Conservation (phyloP, 768 basidiomycete genomes). For the Chiua virens region DNA sequence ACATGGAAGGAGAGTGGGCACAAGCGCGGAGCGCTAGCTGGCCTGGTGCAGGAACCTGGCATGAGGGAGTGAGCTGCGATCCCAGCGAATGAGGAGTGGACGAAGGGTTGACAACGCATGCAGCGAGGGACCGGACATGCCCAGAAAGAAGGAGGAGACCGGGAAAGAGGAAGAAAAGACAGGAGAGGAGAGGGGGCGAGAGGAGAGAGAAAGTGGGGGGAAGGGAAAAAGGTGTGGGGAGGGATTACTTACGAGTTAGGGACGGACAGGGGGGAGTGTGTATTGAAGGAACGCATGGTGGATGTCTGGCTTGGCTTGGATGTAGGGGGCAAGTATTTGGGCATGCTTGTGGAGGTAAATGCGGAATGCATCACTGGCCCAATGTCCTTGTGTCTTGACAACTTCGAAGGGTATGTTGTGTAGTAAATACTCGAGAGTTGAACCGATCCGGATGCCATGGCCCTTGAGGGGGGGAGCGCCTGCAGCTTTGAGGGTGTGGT, state of each 20-base stretch:
- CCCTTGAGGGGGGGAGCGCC: not conserved
- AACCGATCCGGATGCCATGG: slow-evolving; percentile 32
- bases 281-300: slow-evolving; percentile 4
- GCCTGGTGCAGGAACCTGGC: too few species aligned
- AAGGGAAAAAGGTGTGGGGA: too few species aligned
- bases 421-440: slow-evolving; percentile 39
- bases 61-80: too few species aligned
- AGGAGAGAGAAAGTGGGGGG: too few species aligned
- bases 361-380: slow-evolving; percentile 36
- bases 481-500: not conserved
- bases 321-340: slow-evolving; percentile 29
- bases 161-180: too few species aligned
- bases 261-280: slow-evolving; percentile 9
- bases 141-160: not conserved
- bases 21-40: too few species aligned
- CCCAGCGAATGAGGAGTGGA: too few species aligned
- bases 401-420: slow-evolving; percentile 31
- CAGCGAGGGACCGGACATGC: not conserved
- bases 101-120: not conserved
- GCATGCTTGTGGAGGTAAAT: slow-evolving; percentile 30
- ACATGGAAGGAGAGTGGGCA: too few species aligned
- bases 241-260: not conserved
- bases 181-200: too few species aligned
- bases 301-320: slow-evolving; percentile 21
- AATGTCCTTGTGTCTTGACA: slow-evolving; percentile 24